Evolutionary conservation across 2,329 filamentous ascomycete species (phyloP).

Genomic region (Metarhizium humberi): DNA sequence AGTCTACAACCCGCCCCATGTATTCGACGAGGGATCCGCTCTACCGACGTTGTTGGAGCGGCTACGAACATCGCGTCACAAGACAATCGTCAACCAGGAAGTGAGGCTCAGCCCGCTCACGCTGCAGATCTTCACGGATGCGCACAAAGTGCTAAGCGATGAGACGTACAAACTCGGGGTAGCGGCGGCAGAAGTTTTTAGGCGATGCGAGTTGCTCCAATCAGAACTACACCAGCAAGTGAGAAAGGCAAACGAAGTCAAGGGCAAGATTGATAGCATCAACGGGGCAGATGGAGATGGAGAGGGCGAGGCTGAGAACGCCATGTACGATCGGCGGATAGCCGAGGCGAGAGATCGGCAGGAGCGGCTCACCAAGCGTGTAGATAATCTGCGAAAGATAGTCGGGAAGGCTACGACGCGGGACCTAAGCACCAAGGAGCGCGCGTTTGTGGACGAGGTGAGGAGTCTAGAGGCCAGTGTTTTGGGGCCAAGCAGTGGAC

Average conservation of each 20-base stretch:
- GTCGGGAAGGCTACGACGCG: slow-evolving; percentile 31
- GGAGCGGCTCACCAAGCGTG: slow-evolving; percentile 43
- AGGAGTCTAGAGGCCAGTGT: slow-evolving; percentile 46
- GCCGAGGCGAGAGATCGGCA: slow-evolving; percentile 45
- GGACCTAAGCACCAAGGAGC: slow-evolving; percentile 35
- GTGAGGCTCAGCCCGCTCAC: slow-evolving; percentile 62
- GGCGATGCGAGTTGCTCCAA: slow-evolving; percentile 58
- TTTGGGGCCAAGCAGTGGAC: slow-evolving; percentile 14
- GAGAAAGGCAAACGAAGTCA: slow-evolving; percentile 54
- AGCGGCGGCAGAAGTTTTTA: slow-evolving; percentile 65
- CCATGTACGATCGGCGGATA: slow-evolving; percentile 50
- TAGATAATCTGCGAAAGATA: slow-evolving; percentile 46
- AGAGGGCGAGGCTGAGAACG: slow-evolving; percentile 42
- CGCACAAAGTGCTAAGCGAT: slow-evolving; percentile 59
- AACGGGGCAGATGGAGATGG: slow-evolving; percentile 34
- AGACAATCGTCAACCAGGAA: slow-evolving; percentile 54
- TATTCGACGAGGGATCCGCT: slow-evolving; percentile 47
- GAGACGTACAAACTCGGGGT: slow-evolving; percentile 61
- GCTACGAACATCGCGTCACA: slow-evolving; percentile 50
- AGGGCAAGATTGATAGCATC: slow-evolving; percentile 56
- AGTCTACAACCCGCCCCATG: slow-evolving; percentile 53
- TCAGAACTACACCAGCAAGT: slow-evolving; percentile 61
- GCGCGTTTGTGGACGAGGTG: slow-evolving; percentile 36
- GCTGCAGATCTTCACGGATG: slow-evolving; percentile 61
- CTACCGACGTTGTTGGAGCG: slow-evolving; percentile 47